These are phyloP conservation scores for Porodaedalea pini DNA, from an alignment of 1,284 basidiomycete genomes.

Conservation along the genomic window DNA sequence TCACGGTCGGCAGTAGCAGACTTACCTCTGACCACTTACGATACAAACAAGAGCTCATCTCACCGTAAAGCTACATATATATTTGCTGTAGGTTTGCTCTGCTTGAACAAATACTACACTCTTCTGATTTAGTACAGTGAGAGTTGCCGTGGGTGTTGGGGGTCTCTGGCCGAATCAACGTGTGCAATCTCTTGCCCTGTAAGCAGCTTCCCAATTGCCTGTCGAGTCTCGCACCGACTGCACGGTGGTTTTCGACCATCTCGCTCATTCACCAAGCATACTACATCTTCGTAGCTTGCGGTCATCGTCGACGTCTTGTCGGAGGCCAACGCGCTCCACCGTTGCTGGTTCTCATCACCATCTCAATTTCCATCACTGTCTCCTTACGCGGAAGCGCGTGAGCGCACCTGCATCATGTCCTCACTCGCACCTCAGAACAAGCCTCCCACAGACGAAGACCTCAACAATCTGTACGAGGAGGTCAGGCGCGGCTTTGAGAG, in stretches of 20 bases:
- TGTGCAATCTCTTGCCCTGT: too few relatives aligned
- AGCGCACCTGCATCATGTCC: conserved; percentile 28
- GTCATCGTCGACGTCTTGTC: not conserved
- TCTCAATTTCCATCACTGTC: conserved; percentile 9
- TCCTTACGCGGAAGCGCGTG: conserved; percentile 1
- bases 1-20: too few relatives aligned
- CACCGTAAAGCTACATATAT: too few relatives aligned
- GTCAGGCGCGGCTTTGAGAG: conserved; percentile 63
- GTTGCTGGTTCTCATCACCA: conserved; percentile 1
- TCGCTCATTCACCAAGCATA: too few relatives aligned
- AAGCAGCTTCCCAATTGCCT: not conserved
- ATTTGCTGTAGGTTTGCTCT: too few relatives aligned
- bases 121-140: too few relatives aligned
- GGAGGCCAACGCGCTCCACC: not conserved
- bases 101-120: too few relatives aligned
- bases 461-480: conserved; percentile 67
- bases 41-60: too few relatives aligned
- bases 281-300: not conserved
- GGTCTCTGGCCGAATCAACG: too few relatives aligned
- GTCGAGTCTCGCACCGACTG: not conserved
- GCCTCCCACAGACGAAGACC: conserved; percentile 55
- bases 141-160: too few relatives aligned
- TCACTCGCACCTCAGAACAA: conserved; percentile 31
- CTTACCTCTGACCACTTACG: too few relatives aligned
- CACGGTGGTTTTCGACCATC: too few relatives aligned